Evolutionary conservation across 2,329 filamentous ascomycete genomes (phyloP).

Genomic region (Trichothecium roseum): DNA sequence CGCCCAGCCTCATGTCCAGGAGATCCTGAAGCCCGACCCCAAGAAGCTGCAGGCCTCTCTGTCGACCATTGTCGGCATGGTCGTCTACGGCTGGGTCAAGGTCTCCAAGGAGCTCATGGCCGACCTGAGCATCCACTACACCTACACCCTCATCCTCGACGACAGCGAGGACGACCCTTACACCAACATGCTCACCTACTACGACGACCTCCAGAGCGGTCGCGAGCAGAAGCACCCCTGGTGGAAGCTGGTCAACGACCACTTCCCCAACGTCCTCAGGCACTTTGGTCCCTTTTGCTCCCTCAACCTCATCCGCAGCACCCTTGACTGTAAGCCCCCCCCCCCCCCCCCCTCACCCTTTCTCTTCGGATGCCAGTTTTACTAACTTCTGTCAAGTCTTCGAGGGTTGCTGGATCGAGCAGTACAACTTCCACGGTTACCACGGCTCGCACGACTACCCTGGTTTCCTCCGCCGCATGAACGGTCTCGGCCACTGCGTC

Average conservation of each 20-base stretch:
- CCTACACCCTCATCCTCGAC: slow-evolving; percentile 11
- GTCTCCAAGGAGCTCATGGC: slow-evolving; percentile 10
- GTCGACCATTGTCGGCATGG: slow-evolving; percentile 15
- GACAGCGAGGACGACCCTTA: slow-evolving; percentile 8
- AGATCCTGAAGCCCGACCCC: slow-evolving; percentile 5
- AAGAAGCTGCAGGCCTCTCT: slow-evolving; percentile 7
- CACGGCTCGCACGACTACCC: slow-evolving; percentile 9
- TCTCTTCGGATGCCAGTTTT: no score
- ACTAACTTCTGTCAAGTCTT: slow-evolving; percentile 5
- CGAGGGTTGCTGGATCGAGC: slow-evolving; percentile 12
- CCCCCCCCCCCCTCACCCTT: no score
- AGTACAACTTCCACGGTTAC: slow-evolving; percentile 11
- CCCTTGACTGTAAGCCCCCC: slow-evolving; percentile 7
- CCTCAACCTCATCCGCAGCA: slow-evolving; percentile 10
- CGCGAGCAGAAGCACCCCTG: slow-evolving; percentile 8
- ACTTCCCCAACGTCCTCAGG: slow-evolving; percentile 9
- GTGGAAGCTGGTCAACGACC: slow-evolving; percentile 10
- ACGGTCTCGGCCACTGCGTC: slow-evolving; percentile 11
- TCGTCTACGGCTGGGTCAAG: slow-evolving; percentile 17
- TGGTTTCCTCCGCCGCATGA: slow-evolving; percentile 11
- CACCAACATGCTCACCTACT: slow-evolving; percentile 8
- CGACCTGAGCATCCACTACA: slow-evolving; percentile 11
- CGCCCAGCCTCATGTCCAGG: slow-evolving; percentile 7
- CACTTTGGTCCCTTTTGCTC: slow-evolving; percentile 10
- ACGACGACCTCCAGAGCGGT: slow-evolving; percentile 8